A percentile compares a stretch with the other conserved stretches of the same genome.
phyloP scores from a whole-genome alignment of 345 rosid genomes.

The Eucalyptus tenuipes region DNA sequence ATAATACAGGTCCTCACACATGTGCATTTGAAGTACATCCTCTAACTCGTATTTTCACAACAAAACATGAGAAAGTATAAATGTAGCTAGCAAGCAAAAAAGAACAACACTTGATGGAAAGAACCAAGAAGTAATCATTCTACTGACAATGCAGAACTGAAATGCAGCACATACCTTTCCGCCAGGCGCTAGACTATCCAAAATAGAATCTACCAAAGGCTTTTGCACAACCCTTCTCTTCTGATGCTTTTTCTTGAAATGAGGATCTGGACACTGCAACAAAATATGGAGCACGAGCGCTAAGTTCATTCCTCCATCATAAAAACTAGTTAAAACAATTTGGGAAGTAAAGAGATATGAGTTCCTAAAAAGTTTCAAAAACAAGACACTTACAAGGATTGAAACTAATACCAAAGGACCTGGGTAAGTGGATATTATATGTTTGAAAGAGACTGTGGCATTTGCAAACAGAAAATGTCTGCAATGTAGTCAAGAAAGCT shows the following conservation, averaged over 20 bases:
- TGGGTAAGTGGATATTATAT: conserved; percentile 51
- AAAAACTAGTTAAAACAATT: not conserved
- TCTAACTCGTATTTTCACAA: not conserved
- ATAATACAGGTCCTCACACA: not conserved
- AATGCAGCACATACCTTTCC: conserved; percentile 51
- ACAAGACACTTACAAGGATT: conserved; percentile 45
- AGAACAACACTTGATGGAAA: not conserved
- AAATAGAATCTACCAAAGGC: conserved; percentile 54
- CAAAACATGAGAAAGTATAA: not conserved
- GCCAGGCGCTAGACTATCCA: conserved; percentile 41
- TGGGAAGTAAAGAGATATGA: not conserved
- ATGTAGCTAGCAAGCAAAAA: not conserved
- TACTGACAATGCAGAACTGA: not conserved
- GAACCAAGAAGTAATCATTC: not conserved
- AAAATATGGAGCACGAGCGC: not conserved
- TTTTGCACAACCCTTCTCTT: conserved; percentile 89
- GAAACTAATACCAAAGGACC: conserved; percentile 81
- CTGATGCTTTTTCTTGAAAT: conserved; percentile 87
- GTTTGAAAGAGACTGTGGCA: conserved; percentile 61
- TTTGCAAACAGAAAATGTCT: conserved; percentile 87
- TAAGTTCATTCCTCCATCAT: not conserved
- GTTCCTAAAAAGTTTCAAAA: not conserved
- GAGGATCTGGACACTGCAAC: conserved; percentile 92
- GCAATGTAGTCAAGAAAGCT: conserved; percentile 9
- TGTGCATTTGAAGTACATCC: not conserved